These are phyloP conservation scores for Pistacia atlantica DNA, from an alignment of 345 rosid species.

Conservation along the genomic window DNA sequence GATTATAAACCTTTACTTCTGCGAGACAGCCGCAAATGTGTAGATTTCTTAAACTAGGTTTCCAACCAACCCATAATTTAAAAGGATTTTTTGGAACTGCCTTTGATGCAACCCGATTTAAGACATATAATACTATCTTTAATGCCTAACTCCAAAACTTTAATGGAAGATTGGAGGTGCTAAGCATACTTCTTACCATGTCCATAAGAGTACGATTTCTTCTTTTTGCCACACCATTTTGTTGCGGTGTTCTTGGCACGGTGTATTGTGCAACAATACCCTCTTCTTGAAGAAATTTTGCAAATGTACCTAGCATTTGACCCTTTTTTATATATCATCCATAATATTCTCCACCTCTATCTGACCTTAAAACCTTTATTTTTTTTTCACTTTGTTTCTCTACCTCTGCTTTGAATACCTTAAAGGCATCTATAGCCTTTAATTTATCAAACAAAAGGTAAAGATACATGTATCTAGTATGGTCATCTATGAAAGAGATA, in stretches of 20 bases:
- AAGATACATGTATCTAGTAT: neutral
- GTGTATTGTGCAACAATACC: neutral
- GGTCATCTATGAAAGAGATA: neutral
- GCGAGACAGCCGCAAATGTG: too few relatives aligned
- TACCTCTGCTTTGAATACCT: neutral
- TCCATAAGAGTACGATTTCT: neutral
- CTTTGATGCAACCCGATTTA: too few relatives aligned
- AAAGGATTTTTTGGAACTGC: too few relatives aligned
- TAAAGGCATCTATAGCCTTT: neutral
- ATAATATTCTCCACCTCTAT: slow-evolving; percentile 8
- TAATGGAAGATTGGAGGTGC: neutral
- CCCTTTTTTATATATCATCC: neutral
- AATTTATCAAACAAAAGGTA: neutral
- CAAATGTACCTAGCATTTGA: neutral
- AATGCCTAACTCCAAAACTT: neutral
- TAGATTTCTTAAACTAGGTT: too few relatives aligned
- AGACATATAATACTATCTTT: neutral
- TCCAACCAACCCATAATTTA: too few relatives aligned
- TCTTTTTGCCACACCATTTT: neutral
- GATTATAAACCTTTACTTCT: too few relatives aligned
- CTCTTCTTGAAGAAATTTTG: neutral
- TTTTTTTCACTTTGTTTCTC: neutral
- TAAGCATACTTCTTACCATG: neutral
- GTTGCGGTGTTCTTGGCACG: neutral
- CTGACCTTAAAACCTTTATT: neutral